phyloP scores from a whole-genome alignment of 495 filamentous ascomycete genomes.

The Xylaria acuta region DNA sequence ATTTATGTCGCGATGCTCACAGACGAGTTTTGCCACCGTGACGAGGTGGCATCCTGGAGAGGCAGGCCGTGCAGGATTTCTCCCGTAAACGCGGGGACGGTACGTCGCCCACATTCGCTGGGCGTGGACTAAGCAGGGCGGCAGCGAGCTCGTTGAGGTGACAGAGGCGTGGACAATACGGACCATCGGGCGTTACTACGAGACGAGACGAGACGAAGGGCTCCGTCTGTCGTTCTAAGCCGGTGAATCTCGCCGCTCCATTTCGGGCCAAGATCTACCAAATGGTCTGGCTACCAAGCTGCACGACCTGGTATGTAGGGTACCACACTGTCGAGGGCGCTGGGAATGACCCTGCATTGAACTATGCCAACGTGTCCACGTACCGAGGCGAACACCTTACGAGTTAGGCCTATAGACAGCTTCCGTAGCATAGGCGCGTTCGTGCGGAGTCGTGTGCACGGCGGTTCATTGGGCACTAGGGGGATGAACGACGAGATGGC shows the following conservation, averaged over 20 bases:
- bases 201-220: slow-evolving; percentile 20
- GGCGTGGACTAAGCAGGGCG: slow-evolving; percentile 16
- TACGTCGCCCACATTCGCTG: slow-evolving; percentile 19
- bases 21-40: slow-evolving; percentile 18
- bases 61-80: slow-evolving; percentile 18
- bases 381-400: slow-evolving; percentile 21
- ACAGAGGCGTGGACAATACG: slow-evolving; percentile 14
- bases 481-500: slow-evolving; percentile 28
- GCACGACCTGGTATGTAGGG: slow-evolving; percentile 18
- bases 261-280: slow-evolving; percentile 29
- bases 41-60: slow-evolving; percentile 23
- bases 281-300: slow-evolving; percentile 30
- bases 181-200: slow-evolving; percentile 20
- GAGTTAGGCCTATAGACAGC: slow-evolving; percentile 17
- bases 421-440: neutral
- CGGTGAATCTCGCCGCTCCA: slow-evolving; percentile 28
- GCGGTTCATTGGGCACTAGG: slow-evolving; percentile 29
- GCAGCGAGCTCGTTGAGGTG: neutral
- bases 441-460: slow-evolving; percentile 19
- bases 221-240: slow-evolving; percentile 23
- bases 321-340: slow-evolving; percentile 9
- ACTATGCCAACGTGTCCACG: slow-evolving; percentile 30
- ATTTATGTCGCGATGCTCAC: slow-evolving; percentile 28
- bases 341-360: slow-evolving; percentile 29
- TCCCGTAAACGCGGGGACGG: slow-evolving; percentile 20